Percentiles rank a stretch among this genome's conserved stretches.
Conservation (phyloP, 148 eudicot species). For the Chenopodium album region DNA sequence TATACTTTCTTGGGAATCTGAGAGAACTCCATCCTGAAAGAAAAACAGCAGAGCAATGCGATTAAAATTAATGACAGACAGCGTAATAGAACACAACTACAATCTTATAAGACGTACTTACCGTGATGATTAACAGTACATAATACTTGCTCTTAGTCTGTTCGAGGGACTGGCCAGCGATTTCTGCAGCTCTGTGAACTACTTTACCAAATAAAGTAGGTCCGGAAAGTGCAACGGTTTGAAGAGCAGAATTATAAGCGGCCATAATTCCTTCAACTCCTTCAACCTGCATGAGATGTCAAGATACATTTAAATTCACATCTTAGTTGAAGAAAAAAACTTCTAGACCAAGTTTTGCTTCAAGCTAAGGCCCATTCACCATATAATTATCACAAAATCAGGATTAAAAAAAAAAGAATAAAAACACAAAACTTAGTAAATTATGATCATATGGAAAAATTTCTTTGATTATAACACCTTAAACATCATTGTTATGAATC, state of each 20-base stretch:
- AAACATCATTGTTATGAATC: neutral
- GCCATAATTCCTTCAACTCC: slow-evolving; percentile 95
- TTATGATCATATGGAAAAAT: too few relatives aligned
- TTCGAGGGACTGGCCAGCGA: slow-evolving; percentile 63
- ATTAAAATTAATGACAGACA: neutral
- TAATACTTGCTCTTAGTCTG: slow-evolving; percentile 55
- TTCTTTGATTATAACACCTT: neutral
- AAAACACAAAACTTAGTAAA: neutral
- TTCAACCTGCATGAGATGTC: slow-evolving; percentile 48
- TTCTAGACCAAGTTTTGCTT: neutral
- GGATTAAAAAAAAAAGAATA: neutral
- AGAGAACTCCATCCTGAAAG: slow-evolving; percentile 82
- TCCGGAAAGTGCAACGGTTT: slow-evolving; percentile 63
- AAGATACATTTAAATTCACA: neutral
- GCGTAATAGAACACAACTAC: neutral
- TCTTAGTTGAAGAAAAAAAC: neutral
- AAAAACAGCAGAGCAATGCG: neutral
- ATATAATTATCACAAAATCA: neutral
- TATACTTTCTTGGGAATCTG: slow-evolving; percentile 83
- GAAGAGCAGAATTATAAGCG: slow-evolving; percentile 66
- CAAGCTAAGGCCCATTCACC: neutral
- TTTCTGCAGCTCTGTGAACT: slow-evolving; percentile 71
- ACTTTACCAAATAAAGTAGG: slow-evolving; percentile 87
- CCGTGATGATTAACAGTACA: slow-evolving; percentile 80
- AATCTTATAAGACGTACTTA: slow-evolving; percentile 24